Evolutionary conservation across 305 asterid species (phyloP).

Genomic region (Salvia sclarea): DNA sequence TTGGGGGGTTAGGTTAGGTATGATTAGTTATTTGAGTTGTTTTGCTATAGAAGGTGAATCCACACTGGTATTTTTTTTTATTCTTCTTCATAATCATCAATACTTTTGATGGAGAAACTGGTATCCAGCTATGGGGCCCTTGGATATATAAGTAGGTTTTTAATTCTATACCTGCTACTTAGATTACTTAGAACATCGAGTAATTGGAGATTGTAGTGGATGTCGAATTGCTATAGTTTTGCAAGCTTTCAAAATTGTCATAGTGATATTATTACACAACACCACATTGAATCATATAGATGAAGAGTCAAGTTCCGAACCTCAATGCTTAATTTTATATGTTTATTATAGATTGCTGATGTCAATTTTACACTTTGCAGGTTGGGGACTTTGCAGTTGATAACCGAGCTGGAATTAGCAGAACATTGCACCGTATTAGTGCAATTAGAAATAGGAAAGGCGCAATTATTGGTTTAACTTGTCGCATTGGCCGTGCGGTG

Average conservation of each 20-base stretch:
- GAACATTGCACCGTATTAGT: conserved; percentile 90
- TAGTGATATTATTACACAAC: background rate
- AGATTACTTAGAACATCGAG: background rate
- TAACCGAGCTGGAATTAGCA: conserved; percentile 91
- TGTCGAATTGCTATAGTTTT: background rate
- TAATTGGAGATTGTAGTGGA: background rate
- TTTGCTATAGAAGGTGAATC: background rate
- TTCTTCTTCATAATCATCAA: background rate
- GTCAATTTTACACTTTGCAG: conserved; percentile 42
- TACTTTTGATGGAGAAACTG: background rate
- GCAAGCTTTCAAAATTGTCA: background rate
- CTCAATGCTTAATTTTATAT: background rate
- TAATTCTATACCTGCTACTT: conserved; percentile 1
- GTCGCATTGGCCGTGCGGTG: conserved; percentile 89
- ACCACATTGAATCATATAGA: background rate
- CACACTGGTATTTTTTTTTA: background rate
- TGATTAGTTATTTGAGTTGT: background rate
- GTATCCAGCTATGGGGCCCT: conserved; percentile 1
- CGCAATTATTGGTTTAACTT: conserved; percentile 75
- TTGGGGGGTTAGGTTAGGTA: no score
- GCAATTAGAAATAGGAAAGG: conserved; percentile 86
- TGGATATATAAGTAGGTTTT: conserved; percentile 9
- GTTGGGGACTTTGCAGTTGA: conserved; percentile 91
- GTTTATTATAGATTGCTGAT: conserved; percentile 13
- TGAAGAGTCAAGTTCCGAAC: background rate